Conservation (phyloP, 768 basidiomycete genomes). For the Leccinum subtestaceum region DNA sequence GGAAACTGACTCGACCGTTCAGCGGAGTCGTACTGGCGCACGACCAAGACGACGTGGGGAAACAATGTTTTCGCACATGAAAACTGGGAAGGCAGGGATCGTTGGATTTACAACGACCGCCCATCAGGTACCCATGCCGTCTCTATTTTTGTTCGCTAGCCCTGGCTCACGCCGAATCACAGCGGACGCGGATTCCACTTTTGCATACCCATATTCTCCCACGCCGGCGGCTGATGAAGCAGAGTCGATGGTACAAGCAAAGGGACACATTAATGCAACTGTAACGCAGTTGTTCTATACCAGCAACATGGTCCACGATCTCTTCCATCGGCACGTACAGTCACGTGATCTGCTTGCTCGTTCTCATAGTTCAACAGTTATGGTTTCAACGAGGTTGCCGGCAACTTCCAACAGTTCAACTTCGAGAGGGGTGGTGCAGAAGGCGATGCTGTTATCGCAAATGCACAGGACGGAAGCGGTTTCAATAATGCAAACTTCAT, state of each 20-base stretch:
- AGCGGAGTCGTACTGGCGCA: constrained; percentile 44
- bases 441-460: constrained; percentile 87
- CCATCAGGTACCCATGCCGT: constrained; percentile 47
- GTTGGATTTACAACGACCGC: constrained; percentile 71
- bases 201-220: constrained; percentile 78
- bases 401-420: constrained; percentile 98
- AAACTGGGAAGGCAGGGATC: constrained; percentile 77
- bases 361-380: constrained; percentile 46
- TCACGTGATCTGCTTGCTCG: not conserved
- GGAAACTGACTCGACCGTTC: constrained; percentile 11
- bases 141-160: not conserved
- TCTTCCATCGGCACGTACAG: constrained; percentile 61
- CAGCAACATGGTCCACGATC: constrained; percentile 74
- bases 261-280: constrained; percentile 77
- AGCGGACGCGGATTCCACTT: constrained; percentile 31
- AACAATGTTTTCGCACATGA: constrained; percentile 96
- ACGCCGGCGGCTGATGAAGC: constrained; percentile 43
- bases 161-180: not conserved
- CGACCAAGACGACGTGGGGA: constrained; percentile 81
- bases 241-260: constrained; percentile 61
- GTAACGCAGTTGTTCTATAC: constrained; percentile 91
- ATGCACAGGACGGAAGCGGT: constrained; percentile 93
- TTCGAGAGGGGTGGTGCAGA: constrained; percentile 87
- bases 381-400: constrained; percentile 60
- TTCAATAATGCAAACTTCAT: constrained; percentile 93